Evolutionary conservation across 257 asterid genomes (phyloP).

Genomic region (Salvia miltiorrhiza): DNA sequence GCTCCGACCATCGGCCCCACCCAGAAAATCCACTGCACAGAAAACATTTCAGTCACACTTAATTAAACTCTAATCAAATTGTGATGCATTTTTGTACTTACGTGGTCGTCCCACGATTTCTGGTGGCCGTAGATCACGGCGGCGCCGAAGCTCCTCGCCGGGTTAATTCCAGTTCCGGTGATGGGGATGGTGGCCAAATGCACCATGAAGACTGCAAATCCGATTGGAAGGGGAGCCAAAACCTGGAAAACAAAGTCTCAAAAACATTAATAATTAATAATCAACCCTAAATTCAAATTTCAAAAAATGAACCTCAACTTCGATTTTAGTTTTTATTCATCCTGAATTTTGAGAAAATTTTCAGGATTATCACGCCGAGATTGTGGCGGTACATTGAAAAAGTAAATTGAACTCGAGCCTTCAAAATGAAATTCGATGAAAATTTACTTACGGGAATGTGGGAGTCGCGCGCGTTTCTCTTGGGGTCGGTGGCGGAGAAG

Average conservation of each 20-base stretch:
- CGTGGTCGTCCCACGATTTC: conserved; percentile 87
- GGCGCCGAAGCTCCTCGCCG: conserved; percentile 95
- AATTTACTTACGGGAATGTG: conserved; percentile 67
- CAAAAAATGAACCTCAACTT: too few species aligned
- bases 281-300: too few species aligned
- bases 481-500: conserved; percentile 96
- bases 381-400: too few species aligned
- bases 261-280: neutral
- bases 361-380: too few species aligned
- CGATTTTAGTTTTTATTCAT: too few species aligned
- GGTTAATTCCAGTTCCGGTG: conserved; percentile 95
- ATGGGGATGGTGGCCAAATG: conserved; percentile 94
- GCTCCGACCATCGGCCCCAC: conserved; percentile 93
- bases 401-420: too few species aligned
- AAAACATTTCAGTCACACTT: neutral
- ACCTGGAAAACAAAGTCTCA: conserved; percentile 36
- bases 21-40: conserved; percentile 98
- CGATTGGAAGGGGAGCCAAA: conserved; percentile 95
- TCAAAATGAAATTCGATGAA: too few species aligned
- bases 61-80: neutral
- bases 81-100: conserved; percentile 11
- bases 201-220: conserved; percentile 96
- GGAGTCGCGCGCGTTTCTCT: conserved; percentile 94
- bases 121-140: conserved; percentile 73
- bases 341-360: too few species aligned